Evolutionary conservation across 306 rosid species (phyloP).

Genomic region (barrel medic (Medicago truncatula)): MtrunA17r5.0-ANR NC_053044.1:46162001-46162500

Average conservation of each 20-base stretch:
- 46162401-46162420: background rate
- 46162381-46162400: slow-evolving; percentile 9
- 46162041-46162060: slow-evolving; percentile 35
- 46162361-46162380: slow-evolving; percentile 33
- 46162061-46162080: slow-evolving; percentile 96
- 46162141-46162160: slow-evolving; percentile 56
- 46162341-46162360: slow-evolving; percentile 24
- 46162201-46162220: slow-evolving; percentile 45
- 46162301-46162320: slow-evolving; percentile 17
- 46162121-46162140: slow-evolving; percentile 73
- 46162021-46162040: slow-evolving; percentile 28
- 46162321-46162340: slow-evolving; percentile 32
- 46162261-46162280: slow-evolving; percentile 60
- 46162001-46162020: slow-evolving; percentile 33
- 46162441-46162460: slow-evolving; percentile 15
- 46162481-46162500: slow-evolving; percentile 1
- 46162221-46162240: slow-evolving; percentile 44
- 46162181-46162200: slow-evolving; percentile 62
- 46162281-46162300: slow-evolving; percentile 34
- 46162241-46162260: slow-evolving; percentile 43
- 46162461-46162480: background rate
- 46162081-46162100: slow-evolving; percentile 66
- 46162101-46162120: slow-evolving; percentile 65
- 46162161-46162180: slow-evolving; percentile 76
- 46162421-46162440: slow-evolving; percentile 8